Conservation (phyloP, 2,329 filamentous ascomycete genomes). For the Pseudocercospora vitis region DNA sequence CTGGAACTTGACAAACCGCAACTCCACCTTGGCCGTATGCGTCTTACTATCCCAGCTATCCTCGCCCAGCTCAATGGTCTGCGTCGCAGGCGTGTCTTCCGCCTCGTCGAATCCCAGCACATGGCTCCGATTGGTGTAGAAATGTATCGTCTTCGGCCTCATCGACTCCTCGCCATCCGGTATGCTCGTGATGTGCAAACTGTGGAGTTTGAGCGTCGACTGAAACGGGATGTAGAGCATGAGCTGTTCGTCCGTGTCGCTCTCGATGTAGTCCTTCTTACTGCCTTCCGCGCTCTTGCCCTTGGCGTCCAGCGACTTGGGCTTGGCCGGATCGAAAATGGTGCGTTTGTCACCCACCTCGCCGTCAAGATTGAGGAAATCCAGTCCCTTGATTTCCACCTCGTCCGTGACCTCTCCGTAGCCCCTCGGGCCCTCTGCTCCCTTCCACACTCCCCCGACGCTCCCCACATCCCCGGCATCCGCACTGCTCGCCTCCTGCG, state of each 20-base stretch:
- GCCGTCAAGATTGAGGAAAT: constrained; percentile 83
- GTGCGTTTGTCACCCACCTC: constrained; percentile 70
- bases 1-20: constrained; percentile 97
- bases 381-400: constrained; percentile 75
- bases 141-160: constrained; percentile 76
- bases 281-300: constrained; percentile 53
- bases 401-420: constrained; percentile 82
- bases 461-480: constrained; percentile 43
- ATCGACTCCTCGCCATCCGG: constrained; percentile 75
- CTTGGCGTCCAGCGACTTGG: constrained; percentile 59
- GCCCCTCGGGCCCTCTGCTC: constrained; percentile 71
- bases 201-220: constrained; percentile 84
- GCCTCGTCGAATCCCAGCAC: constrained; percentile 95
- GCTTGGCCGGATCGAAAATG: constrained; percentile 68
- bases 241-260: constrained; percentile 94
- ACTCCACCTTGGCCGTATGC: constrained; percentile 53
- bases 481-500: constrained; percentile 57
- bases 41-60: constrained; percentile 69
- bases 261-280: constrained; percentile 86
- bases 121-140: constrained; percentile 85
- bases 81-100: constrained; percentile 78
- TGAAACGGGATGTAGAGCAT: constrained; percentile 92
- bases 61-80: constrained; percentile 71
- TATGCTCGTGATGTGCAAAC: constrained; percentile 79
- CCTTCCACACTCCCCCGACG: constrained; percentile 60